Evolutionary conservation across 1,139 yeast species (phyloP).

Genomic region (Scheffersomyces segobiensis): DNA sequence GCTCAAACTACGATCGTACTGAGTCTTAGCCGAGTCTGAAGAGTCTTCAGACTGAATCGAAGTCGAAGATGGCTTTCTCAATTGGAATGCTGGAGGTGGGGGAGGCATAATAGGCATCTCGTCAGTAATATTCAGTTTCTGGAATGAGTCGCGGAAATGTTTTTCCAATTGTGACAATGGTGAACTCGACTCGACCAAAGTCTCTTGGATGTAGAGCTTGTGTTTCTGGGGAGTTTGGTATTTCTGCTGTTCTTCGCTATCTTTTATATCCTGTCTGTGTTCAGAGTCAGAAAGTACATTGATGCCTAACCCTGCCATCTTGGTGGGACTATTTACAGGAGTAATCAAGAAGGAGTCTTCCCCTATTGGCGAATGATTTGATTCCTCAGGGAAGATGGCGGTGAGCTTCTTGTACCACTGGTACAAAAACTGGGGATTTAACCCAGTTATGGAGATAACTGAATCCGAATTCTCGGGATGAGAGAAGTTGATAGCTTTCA

Average conservation of each 20-base stretch:
- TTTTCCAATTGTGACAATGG: constrained; percentile 17
- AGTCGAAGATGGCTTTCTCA: constrained; percentile 9
- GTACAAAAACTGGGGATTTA: constrained; percentile 19
- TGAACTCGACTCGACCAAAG: constrained; percentile 16
- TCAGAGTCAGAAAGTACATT: constrained; percentile 25
- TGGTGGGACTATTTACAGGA: constrained; percentile 16
- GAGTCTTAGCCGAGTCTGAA: constrained; percentile 18
- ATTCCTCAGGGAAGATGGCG: constrained; percentile 32
- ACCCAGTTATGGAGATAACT: constrained; percentile 11
- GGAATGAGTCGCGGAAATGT: constrained; percentile 7
- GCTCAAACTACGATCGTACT: constrained; percentile 24
- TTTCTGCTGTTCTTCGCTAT: constrained; percentile 3
- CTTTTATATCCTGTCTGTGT: constrained; percentile 6
- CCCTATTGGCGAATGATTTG: constrained; percentile 23
- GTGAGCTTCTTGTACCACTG: constrained; percentile 31
- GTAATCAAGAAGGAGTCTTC: constrained; percentile 22
- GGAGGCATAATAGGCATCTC: not conserved
- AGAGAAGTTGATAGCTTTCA: constrained; percentile 27
- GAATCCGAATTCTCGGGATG: constrained; percentile 1
- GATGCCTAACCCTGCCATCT: constrained; percentile 39
- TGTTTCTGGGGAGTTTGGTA: constrained; percentile 9
- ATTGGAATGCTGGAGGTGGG: not conserved
- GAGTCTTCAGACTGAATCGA: constrained; percentile 19
- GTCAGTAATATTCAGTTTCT: not conserved
- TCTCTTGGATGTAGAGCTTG: constrained; percentile 15